Percentiles rank a stretch among this genome's conserved stretches.
These are phyloP conservation scores for Eucalyptus leucophloia DNA, from an alignment of 345 rosid species.

Conservation along the genomic window DNA sequence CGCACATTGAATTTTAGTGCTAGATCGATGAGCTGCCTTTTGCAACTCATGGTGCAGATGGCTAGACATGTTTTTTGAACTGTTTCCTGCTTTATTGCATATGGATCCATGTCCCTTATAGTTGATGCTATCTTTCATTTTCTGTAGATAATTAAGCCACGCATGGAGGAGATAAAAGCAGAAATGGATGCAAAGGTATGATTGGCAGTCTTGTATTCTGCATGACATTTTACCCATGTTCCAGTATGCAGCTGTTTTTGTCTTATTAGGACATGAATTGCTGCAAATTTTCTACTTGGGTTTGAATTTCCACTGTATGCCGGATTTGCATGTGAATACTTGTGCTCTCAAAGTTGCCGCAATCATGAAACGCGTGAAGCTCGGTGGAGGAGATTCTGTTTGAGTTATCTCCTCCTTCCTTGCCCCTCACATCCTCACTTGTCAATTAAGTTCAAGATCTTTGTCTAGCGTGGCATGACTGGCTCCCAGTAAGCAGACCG, in stretches of 20 bases:
- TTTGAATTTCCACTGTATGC: background rate
- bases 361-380: background rate
- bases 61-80: background rate
- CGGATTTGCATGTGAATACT: background rate
- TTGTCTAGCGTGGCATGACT: background rate
- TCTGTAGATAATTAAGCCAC: constrained; percentile 65
- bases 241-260: background rate
- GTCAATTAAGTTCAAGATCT: background rate
- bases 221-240: background rate
- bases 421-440: background rate
- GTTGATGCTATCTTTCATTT: background rate
- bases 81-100: background rate
- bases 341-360: background rate
- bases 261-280: background rate
- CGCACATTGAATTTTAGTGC: background rate
- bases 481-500: background rate
- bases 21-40: background rate
- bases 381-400: background rate
- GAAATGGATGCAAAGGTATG: constrained; percentile 44
- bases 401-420: background rate
- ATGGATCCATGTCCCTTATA: background rate
- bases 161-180: constrained; percentile 45
- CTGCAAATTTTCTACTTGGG: background rate
- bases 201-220: background rate
- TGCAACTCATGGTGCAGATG: background rate